phyloP scores from a whole-genome alignment of 169 alveolate species.

The Cryptosporidium meleagridis region DNA sequence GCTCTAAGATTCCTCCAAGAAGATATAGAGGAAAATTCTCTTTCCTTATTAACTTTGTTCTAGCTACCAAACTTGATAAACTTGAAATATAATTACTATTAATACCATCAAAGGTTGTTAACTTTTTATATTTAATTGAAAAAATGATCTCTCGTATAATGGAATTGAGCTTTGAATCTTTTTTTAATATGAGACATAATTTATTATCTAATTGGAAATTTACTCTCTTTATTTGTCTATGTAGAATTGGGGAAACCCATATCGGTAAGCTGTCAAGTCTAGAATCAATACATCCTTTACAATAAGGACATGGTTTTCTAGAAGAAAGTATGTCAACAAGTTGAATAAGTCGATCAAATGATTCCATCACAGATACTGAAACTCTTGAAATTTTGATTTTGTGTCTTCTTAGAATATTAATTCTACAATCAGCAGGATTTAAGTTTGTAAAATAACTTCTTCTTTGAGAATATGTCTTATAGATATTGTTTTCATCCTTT shows the following conservation, averaged over 20 bases:
- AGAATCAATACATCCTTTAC: slow-evolving; percentile 45
- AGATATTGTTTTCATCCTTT: neutral
- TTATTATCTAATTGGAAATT: slow-evolving; percentile 38
- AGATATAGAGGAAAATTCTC: slow-evolving; percentile 3
- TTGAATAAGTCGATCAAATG: slow-evolving; percentile 34
- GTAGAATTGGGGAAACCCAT: slow-evolving; percentile 68
- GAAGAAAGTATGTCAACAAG: slow-evolving; percentile 56
- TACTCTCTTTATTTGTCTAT: slow-evolving; percentile 21
- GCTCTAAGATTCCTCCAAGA: slow-evolving; percentile 20
- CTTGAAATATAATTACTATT: neutral
- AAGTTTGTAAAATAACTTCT: slow-evolving; percentile 29
- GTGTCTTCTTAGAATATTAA: slow-evolving; percentile 22
- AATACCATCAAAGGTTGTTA: neutral
- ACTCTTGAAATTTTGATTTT: slow-evolving; percentile 23
- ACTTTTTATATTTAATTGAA: neutral
- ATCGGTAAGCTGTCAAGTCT: slow-evolving; percentile 43
- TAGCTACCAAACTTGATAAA: neutral
- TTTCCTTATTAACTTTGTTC: neutral
- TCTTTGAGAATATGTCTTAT: neutral
- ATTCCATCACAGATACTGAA: slow-evolving; percentile 15
- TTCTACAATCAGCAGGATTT: slow-evolving; percentile 48
- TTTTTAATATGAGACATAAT: slow-evolving; percentile 40
- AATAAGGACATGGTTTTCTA: slow-evolving; percentile 51
- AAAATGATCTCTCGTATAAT: neutral
- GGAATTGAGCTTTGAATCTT: slow-evolving; percentile 6